Base-by-base conservation (phyloP, 495 filamentous ascomycete species). In the Penicillium canescens region DNA sequence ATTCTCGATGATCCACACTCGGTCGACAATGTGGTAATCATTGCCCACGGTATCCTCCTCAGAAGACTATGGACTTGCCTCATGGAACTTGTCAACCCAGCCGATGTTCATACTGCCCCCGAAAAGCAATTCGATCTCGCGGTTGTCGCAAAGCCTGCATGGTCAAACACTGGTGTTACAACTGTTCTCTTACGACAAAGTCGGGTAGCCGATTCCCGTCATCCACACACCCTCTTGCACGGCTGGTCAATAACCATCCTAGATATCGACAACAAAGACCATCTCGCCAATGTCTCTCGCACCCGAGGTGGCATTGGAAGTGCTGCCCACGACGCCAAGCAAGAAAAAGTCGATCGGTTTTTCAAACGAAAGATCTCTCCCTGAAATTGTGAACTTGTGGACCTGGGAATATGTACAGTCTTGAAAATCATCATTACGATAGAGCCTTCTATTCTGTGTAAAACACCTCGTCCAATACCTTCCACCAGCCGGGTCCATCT, bases 21-120 rank as follows among this genome's bases (percentile, higher is more conserved):
- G 4, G 54, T 60, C 6, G 23, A 65, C n/a, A 62, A 72, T 2
- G 66, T 93, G 10, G 86, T 82, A 18, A 70, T 93, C 21, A 88
- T 93, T 13, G 84, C 90, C 11, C 91, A 96, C 64, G 91, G 91
- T 36, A 83, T 93, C 26, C 84, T 95, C 20, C 80, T 96, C 1
- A 81, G 79, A 18, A 72, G 82, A 18, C 64, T 96, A 0, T 85
- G 90, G 80, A 75, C 76, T 46, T 75, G 78, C 28, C 68, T 95
- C 35, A 61, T 90, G 16, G 67, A 66, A 4, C 74, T 75, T 24
- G 80, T 87, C 59, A 66, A 76, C 11, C 69, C 73, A 16, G 66
- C 60, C 36, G 75, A 63, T 40, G 70, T 77, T 10, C 52, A 41
- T 50, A 50, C 66, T 1, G 24, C 39, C 2, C 42, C 61, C 0